Evolutionary conservation across 768 basidiomycete species (phyloP).

Genomic region (Tricholoma sp.): DNA sequence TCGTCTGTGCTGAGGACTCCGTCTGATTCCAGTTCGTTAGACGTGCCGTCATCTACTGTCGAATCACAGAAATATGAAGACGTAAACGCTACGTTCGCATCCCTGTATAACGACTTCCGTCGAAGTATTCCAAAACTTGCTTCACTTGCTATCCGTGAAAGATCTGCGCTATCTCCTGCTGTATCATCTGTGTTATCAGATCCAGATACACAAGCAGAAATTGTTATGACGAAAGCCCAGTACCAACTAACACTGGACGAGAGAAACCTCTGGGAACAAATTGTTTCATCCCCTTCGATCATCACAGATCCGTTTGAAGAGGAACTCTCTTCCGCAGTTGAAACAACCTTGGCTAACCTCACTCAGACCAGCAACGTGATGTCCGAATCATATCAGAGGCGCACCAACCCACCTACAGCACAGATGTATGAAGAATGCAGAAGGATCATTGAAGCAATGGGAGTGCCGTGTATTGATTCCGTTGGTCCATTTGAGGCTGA

Average conservation of each 20-base stretch:
- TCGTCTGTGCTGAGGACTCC: not conserved
- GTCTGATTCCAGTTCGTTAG: not conserved
- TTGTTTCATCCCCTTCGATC: not conserved
- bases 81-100: constrained; percentile 33
- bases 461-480: constrained; percentile 71
- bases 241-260: no score
- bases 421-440: constrained; percentile 68
- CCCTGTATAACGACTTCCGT: constrained; percentile 46
- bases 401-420: constrained; percentile 55
- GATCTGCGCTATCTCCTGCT: not conserved
- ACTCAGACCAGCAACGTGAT: constrained; percentile 50
- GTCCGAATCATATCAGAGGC: constrained; percentile 60
- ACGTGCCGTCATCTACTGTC: no score
- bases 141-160: no score
- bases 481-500: constrained; percentile 78
- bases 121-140: constrained; percentile 22
- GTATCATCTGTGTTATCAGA: constrained; percentile 3
- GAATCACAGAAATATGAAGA: constrained; percentile 14
- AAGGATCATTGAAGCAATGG: constrained; percentile 71
- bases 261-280: no score
- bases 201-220: no score
- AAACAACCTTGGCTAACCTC: constrained; percentile 25
- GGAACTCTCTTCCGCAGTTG: constrained; percentile 4
- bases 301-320: constrained; percentile 2
- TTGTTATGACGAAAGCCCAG: no score